These are phyloP conservation scores for Yarrowia sp. DNA, from an alignment of 805 yeast genomes.

Conservation along the genomic window DNA sequence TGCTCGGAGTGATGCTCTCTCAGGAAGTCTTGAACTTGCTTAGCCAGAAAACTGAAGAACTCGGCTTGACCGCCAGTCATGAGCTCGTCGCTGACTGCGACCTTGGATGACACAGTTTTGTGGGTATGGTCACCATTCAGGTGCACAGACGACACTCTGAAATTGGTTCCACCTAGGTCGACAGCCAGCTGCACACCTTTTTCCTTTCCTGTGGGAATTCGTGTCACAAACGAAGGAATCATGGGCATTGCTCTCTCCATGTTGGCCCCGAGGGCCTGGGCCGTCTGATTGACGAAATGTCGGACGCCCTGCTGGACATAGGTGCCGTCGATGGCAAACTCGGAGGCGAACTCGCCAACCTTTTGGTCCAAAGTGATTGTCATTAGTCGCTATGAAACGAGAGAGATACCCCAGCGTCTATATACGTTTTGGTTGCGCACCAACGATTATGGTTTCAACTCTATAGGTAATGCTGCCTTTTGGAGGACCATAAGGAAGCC, in stretches of 20 bases:
- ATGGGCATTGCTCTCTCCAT: slow-evolving; percentile 47
- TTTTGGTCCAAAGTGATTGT: background rate
- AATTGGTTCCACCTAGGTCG: slow-evolving; percentile 94
- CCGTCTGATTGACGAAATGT: slow-evolving; percentile 34
- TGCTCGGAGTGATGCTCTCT: slow-evolving; percentile 59
- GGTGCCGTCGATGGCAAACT: slow-evolving; percentile 19
- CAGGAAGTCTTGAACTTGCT: slow-evolving; percentile 64
- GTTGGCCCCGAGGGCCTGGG: slow-evolving; percentile 36
- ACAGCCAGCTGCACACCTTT: slow-evolving; percentile 82
- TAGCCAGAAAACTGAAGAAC: slow-evolving; percentile 73
- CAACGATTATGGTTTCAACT: slow-evolving; percentile 9
- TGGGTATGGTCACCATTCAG: slow-evolving; percentile 66
- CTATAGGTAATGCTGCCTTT: background rate
- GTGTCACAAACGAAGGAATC: slow-evolving; percentile 90
- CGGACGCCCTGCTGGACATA: slow-evolving; percentile 27
- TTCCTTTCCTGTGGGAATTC: slow-evolving; percentile 82
- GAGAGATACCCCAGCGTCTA: slow-evolving; percentile 5
- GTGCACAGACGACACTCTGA: slow-evolving; percentile 85
- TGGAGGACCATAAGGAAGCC: background rate
- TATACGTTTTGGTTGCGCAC: slow-evolving; percentile 18
- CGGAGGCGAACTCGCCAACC: slow-evolving; percentile 10
- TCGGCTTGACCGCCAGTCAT: slow-evolving; percentile 64
- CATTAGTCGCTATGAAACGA: background rate
- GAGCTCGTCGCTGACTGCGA: slow-evolving; percentile 72
- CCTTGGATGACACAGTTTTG: slow-evolving; percentile 69